Evolutionary conservation across 169 alveolate species (phyloP).

Genomic region (Eimeria tenella): DNA sequence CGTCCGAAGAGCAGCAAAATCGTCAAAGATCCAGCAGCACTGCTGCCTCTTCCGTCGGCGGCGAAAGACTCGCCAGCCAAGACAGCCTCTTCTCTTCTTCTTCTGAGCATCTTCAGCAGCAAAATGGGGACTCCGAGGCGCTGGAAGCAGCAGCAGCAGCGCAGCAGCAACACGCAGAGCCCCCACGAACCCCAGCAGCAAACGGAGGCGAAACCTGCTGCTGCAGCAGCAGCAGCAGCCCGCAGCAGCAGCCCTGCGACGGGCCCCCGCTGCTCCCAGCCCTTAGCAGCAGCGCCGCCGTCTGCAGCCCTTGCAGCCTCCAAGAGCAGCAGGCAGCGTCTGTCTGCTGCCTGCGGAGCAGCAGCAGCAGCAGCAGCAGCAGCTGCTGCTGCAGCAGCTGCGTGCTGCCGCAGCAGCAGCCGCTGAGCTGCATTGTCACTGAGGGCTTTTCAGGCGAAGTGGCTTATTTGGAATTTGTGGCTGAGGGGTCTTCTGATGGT

Average conservation of each 20-base stretch:
- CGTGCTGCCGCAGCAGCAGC: slow-evolving; percentile 21
- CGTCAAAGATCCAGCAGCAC: slow-evolving; percentile 34
- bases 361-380: slow-evolving; percentile 9
- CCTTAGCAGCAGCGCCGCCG: too few relatives aligned
- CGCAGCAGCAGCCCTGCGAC: background rate
- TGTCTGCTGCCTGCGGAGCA: background rate
- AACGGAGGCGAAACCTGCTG: background rate
- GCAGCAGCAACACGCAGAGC: background rate
- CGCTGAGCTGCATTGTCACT: slow-evolving; percentile 55
- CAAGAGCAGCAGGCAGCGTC: background rate
- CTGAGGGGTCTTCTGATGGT: slow-evolving; percentile 31
- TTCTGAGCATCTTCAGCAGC: background rate
- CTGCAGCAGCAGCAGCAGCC: background rate
- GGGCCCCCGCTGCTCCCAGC: too few relatives aligned
- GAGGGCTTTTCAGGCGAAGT: slow-evolving; percentile 65
- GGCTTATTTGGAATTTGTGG: slow-evolving; percentile 38
- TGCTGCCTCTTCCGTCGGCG: slow-evolving; percentile 37
- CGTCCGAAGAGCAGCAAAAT: background rate
- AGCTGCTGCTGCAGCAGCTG: background rate
- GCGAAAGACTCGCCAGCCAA: slow-evolving; percentile 7
- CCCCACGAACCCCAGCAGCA: background rate
- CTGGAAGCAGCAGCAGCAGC: background rate
- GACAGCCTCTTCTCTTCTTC: slow-evolving; percentile 26
- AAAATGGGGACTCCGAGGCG: background rate
- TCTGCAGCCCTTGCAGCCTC: background rate